Evolutionary conservation across 768 basidiomycete species (phyloP), one percentile per base, ranked within the genome.

Genomic region (Hericium coralloides): DNA sequence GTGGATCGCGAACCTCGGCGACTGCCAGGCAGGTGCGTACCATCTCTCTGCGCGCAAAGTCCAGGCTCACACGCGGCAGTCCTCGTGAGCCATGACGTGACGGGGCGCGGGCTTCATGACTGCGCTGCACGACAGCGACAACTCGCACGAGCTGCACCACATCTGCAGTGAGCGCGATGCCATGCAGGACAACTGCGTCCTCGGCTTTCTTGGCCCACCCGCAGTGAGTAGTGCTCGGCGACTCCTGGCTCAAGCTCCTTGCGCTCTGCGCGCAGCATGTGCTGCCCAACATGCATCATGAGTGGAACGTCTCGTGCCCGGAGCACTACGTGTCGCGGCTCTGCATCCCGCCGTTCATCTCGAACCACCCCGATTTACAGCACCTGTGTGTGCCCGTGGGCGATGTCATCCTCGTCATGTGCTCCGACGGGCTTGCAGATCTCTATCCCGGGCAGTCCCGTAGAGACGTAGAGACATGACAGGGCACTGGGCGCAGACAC

Each of bases 1-100:
- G 20, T 91, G 89, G 89, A 71, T 90, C 49, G 88, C 87, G 6
- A 89, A 89, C 65, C 74, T 91, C 25, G 89, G 89, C 14, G 89
- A 91, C 65, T 89, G 86, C 67, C 84, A 87, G 75, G 86, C 86
- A 59, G 75, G 87, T 87, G 23, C 49, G 53, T 56, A 41, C 3
- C 55, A 51, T 38, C 38, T 23, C 50, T 39, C 7, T 7, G n/a
- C 20, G 18, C 43, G 20, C 12, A 8, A 17, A n/a, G 14, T 20
- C 23, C 38, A 25, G 43, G 22, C 38, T 54, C 61, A 52, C 53
- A 57, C 37, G 49, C n/a, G 31, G 58, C 50, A 63, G 63, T 66
- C n/a, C 64, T 68, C 77, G 87, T 77, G 76, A 7, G 78, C 74
- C 65, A 72, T 73, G 55, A 72, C 67, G 66, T 64, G 22, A 64